Base-by-base conservation (phyloP, 257 asterid species). In the Lavandula angustifolia region DNA sequence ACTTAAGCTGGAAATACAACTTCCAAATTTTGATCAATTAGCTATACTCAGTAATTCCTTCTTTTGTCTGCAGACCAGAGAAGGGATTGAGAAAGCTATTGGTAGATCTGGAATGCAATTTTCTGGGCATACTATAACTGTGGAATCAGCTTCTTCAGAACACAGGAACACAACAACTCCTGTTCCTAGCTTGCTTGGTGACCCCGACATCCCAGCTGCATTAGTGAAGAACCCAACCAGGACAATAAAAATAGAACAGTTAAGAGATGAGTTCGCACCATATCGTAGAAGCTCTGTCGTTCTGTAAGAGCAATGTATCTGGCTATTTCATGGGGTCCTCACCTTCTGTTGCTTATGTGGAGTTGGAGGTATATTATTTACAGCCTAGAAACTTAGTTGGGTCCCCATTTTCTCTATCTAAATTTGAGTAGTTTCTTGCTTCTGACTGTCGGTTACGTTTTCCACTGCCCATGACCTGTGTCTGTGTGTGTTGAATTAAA, bases 191-290 rank as follows among this genome's bases (percentile, higher is more conserved):
- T 77, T 77, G 73, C 74, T 79, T 29, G 82, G 79, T 12, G 73
- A 74, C 74, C 86, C 65, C 32, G 51, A 70, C 31, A 57, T 78
- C 64, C 94, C 94, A 1, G 49, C 78, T 71, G 76, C 73, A 37
- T 63, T 83, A 57, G 77, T 83, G 59, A 83, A 83, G 81, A 78
- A 86, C 67, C 86, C 90, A 43, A 75, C 83, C 41, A 71, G 86
- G 75, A 86, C 90, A 10, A 76, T 81, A 69, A 79, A 68, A 83
- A 79, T 86, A 27, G 60, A 60, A 46, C 44, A 46, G 8, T 67
- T 83, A 3, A 22, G 81, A 70, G 42, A 75, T 72, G 38, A 77
- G 79, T 72, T 80, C 69, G 31, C 51, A 4, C 57, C 79, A 81
- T 53, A 75, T 86, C 51, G 63, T 76, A 38, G 72, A 74, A 63